Conservation (phyloP, 345 rosid genomes). For the Barbarea vulgaris region DNA sequence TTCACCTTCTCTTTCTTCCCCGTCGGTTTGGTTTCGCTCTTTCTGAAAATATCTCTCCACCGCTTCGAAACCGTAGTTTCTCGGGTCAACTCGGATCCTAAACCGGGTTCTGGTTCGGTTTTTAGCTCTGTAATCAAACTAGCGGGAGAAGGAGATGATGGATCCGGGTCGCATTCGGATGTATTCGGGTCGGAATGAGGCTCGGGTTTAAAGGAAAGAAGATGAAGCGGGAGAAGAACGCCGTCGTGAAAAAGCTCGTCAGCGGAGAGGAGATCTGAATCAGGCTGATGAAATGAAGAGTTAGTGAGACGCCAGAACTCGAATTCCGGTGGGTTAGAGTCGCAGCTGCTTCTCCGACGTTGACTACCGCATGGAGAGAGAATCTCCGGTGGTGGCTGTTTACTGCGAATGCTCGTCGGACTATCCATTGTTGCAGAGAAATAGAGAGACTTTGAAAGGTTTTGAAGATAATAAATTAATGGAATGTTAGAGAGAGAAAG, state of each 20-base stretch:
- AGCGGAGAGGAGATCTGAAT: constrained; percentile 61
- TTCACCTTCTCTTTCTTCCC: constrained; percentile 49
- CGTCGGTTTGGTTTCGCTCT: constrained; percentile 46
- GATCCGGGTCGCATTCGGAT: constrained; percentile 29
- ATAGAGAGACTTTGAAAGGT: constrained; percentile 14
- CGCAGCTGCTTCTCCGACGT: constrained; percentile 42
- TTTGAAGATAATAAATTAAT: constrained; percentile 23
- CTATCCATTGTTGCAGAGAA: constrained; percentile 42
- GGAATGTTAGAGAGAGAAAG: constrained; percentile 26
- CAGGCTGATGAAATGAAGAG: constrained; percentile 47
- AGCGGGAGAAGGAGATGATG: constrained; percentile 6
- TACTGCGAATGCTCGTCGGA: constrained; percentile 33
- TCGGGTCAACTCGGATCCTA: constrained; percentile 25
- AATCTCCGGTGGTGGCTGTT: constrained; percentile 35
- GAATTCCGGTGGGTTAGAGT: constrained; percentile 64
- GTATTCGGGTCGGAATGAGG: constrained; percentile 21
- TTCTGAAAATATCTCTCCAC: constrained; percentile 71
- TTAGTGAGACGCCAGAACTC: constrained; percentile 71
- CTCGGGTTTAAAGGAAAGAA: constrained; percentile 36
- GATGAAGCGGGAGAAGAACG: constrained; percentile 64
- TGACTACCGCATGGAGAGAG: constrained; percentile 39
- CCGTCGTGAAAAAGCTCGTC: constrained; percentile 78
- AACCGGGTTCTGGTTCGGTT: constrained; percentile 19
- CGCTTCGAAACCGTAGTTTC: constrained; percentile 56
- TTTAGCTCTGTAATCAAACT: constrained; percentile 25